Percentiles rank a stretch among this genome's conserved stretches.
These are phyloP conservation scores for Heliamphora pulchella DNA, from an alignment of 179 eudicot species.

Conservation along the genomic window DNA sequence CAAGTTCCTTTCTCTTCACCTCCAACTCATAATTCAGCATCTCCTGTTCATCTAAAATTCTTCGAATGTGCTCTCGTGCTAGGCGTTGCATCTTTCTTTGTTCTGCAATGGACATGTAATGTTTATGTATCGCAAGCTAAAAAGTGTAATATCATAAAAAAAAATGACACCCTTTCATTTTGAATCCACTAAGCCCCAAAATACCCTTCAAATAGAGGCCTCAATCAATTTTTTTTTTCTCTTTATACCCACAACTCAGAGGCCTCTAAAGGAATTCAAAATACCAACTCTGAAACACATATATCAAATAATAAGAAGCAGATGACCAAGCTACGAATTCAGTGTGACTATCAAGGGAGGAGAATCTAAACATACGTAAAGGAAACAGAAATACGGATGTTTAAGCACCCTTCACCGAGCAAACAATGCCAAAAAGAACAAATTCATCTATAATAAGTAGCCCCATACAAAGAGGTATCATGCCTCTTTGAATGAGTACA, in stretches of 20 bases:
- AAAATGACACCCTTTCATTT: background rate
- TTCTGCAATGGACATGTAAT: slow-evolving; percentile 28
- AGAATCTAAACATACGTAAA: background rate
- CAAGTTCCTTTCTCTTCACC: slow-evolving; percentile 41
- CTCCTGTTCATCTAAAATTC: slow-evolving; percentile 49
- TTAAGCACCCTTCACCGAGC: background rate
- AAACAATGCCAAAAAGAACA: background rate
- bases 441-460: too few species aligned
- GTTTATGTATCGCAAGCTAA: background rate
- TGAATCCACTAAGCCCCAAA: background rate
- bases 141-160: background rate
- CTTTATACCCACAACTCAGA: background rate
- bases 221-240: background rate
- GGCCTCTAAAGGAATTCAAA: background rate
- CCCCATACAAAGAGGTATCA: background rate
- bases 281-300: background rate
- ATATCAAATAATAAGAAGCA: background rate
- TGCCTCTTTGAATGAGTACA: too few species aligned
- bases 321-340: background rate
- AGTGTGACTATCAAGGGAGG: background rate
- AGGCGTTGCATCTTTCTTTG: slow-evolving; percentile 50
- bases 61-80: slow-evolving; percentile 51
- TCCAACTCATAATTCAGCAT: slow-evolving; percentile 52
- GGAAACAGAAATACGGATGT: background rate
- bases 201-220: background rate